Evolutionary conservation across 1,284 basidiomycete genomes (phyloP), one percentile per base, ranked within the genome.

Genomic region (Sphaerobolus stellatus): DNA sequence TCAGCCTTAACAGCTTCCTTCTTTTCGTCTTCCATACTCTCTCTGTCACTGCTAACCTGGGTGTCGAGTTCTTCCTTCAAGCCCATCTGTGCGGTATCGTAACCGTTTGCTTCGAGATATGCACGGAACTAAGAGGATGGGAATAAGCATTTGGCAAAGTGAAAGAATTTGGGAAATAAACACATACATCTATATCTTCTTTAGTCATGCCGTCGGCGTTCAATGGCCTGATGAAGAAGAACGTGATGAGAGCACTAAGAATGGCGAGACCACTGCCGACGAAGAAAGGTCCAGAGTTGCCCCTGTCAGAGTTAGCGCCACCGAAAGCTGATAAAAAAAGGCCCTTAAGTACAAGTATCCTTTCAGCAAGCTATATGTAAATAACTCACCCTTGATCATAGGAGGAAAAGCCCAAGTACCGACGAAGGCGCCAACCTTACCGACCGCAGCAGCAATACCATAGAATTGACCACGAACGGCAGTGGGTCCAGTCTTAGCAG

Each of bases 391-490:
- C 11, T 77, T 66, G 56, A 87, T 84, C 65, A 92, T 86, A 1
- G 82, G 76, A 38, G 84, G 82, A 76, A 86, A 91, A 0, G 78
- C 85, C 83, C 84, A 92, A 47, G 85, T 89, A 29, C 92, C 89
- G 53, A 86, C 81, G 68, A 94, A 94, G 5, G 92, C 92, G 25
- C 91, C 91, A 44, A 92, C 66, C 71, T 97, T 98, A 18, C 94
- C 94, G 34, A 92, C 68, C 3, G 93, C 94, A 43, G 94, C 94
- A 4, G 91, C 91, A 47, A 84, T 64, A 28, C 90, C 90, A 66
- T 94, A 96, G 68, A 87, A 88, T 58, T 93, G 88, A 3, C 92
- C 92, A 59, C 93, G 86, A 45, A 92, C 79, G 18, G 90, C 90
- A 0, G 92, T 94, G 1, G 92, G 90, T 54, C 88, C 84, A 2